phyloP scores from a whole-genome alignment of 2,329 filamentous ascomycete genomes.

The Beauveria caledonica region DNA sequence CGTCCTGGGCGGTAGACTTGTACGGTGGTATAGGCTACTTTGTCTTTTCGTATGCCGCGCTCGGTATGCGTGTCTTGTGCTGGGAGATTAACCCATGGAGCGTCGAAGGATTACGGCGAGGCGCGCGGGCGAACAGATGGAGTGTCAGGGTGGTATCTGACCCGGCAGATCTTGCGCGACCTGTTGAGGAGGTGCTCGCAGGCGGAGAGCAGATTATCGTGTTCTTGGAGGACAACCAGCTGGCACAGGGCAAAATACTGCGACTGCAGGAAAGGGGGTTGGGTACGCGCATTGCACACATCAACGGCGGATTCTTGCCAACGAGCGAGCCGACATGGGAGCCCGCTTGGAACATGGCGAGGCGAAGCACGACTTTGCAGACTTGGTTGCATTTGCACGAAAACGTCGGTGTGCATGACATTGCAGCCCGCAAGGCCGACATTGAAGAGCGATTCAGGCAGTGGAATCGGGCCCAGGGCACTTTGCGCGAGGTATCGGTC shows the following conservation, averaged over 20 bases:
- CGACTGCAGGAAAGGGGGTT: constrained; percentile 28
- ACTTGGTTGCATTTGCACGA: constrained; percentile 60
- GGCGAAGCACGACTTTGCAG: constrained; percentile 17
- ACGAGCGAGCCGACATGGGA: constrained; percentile 47
- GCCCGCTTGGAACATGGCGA: constrained; percentile 38
- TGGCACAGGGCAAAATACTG: constrained; percentile 36
- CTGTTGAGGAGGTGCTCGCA: constrained; percentile 29
- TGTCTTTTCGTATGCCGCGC: constrained; percentile 69
- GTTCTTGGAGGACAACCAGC: constrained; percentile 60
- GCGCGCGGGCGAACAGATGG: constrained; percentile 64
- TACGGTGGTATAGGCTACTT: constrained; percentile 96
- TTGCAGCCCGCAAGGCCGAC: constrained; percentile 36
- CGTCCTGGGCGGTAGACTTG: constrained; percentile 61
- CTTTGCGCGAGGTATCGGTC: constrained; percentile 26
- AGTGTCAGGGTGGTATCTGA: constrained; percentile 42
- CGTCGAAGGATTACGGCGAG: constrained; percentile 71
- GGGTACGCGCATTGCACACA: constrained; percentile 39
- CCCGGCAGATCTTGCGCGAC: constrained; percentile 28
- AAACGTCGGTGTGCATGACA: constrained; percentile 50
- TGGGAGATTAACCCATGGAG: constrained; percentile 92
- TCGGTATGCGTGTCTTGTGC: constrained; percentile 67
- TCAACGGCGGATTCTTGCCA: constrained; percentile 58
- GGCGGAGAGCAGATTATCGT: constrained; percentile 52
- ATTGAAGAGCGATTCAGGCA: constrained; percentile 39
- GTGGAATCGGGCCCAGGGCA: constrained; percentile 22